A percentile compares a stretch with the other conserved stretches of the same genome.
Conservation (phyloP, 768 basidiomycete species). For the Boletellus emodensis region DNA sequence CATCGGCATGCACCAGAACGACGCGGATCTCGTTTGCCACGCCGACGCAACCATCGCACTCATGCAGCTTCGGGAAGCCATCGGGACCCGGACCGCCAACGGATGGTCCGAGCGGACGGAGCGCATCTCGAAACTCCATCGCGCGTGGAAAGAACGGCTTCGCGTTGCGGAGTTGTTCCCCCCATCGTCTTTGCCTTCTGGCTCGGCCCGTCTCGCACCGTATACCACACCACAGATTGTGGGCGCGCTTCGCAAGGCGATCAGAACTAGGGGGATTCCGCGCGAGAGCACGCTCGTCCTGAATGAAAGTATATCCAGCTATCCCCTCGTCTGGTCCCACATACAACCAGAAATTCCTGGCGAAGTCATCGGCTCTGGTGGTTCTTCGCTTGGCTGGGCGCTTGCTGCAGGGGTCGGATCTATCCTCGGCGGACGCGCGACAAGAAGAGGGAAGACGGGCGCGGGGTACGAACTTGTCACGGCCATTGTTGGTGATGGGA, state of each 20-base stretch:
- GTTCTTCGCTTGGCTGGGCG: slow-evolving; percentile 55
- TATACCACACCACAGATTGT: slow-evolving; percentile 48
- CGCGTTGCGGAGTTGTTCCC: slow-evolving; percentile 32
- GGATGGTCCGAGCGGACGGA: slow-evolving; percentile 14
- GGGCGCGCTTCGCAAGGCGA: slow-evolving; percentile 41
- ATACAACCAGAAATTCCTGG: too few species aligned
- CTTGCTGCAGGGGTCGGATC: slow-evolving; percentile 48
- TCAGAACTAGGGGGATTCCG: slow-evolving; percentile 34
- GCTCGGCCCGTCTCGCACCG: slow-evolving; percentile 9
- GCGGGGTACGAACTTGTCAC: slow-evolving; percentile 50
- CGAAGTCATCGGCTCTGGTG: slow-evolving; percentile 53
- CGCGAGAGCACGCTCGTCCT: slow-evolving; percentile 44
- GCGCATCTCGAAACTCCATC: slow-evolving; percentile 19
- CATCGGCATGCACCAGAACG: slow-evolving; percentile 47
- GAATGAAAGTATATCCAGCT: slow-evolving; percentile 64
- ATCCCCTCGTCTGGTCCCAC: slow-evolving; percentile 52
- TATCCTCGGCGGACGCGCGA: slow-evolving; percentile 38
- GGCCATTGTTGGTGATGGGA: slow-evolving; percentile 65
- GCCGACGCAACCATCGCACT: too few species aligned
- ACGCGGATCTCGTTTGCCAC: slow-evolving; percentile 54
- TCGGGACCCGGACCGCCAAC: slow-evolving; percentile 10
- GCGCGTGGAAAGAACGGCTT: slow-evolving; percentile 25
- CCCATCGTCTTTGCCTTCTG: slow-evolving; percentile 7
- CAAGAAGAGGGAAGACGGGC: slow-evolving; percentile 16
- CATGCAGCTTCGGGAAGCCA: slow-evolving; percentile 39